Percentiles rank a stretch among this genome's conserved stretches.
phyloP scores from a whole-genome alignment of 352 stramenopile species.

The Globisporangium carolinianum region DNA sequence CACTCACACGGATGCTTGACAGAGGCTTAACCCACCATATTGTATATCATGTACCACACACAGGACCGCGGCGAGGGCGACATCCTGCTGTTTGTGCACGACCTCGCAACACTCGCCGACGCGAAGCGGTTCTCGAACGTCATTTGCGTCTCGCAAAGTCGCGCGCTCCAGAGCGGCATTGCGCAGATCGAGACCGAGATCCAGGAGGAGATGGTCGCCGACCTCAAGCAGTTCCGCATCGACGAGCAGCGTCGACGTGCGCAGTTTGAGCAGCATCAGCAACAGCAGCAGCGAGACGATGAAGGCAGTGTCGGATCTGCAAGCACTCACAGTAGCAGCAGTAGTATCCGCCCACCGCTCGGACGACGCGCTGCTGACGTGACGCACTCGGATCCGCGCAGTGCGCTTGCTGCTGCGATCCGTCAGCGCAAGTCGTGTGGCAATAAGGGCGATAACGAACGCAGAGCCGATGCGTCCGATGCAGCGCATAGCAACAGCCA shows the following conservation, averaged over 20 bases:
- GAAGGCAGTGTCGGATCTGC: neutral
- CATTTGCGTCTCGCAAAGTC: conserved; percentile 51
- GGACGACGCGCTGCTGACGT: conserved; percentile 7
- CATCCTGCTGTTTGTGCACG: conserved; percentile 57
- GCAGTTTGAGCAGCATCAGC: conserved; percentile 17
- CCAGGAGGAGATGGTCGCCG: conserved; percentile 60
- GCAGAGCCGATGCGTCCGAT: neutral
- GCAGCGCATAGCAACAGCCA: neutral
- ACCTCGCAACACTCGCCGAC: conserved; percentile 39
- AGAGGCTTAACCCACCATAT: too few relatives aligned
- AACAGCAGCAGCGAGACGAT: neutral
- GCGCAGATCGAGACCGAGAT: conserved; percentile 55
- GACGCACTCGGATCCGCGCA: conserved; percentile 9
- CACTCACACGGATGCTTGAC: too few relatives aligned
- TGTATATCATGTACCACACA: neutral
- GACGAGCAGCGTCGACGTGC: conserved; percentile 29
- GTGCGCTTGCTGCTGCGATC: conserved; percentile 25
- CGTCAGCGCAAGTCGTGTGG: conserved; percentile 9
- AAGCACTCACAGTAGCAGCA: neutral
- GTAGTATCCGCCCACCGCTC: too few relatives aligned
- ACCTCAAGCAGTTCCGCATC: conserved; percentile 48
- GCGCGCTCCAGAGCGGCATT: conserved; percentile 42
- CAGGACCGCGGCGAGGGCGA: conserved; percentile 70
- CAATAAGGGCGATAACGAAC: neutral
- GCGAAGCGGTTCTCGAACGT: conserved; percentile 70